Evolutionary conservation across 768 basidiomycete genomes (phyloP), one percentile per base, ranked within the genome.

Genomic region (Mycena olivaceomarginata): DNA sequence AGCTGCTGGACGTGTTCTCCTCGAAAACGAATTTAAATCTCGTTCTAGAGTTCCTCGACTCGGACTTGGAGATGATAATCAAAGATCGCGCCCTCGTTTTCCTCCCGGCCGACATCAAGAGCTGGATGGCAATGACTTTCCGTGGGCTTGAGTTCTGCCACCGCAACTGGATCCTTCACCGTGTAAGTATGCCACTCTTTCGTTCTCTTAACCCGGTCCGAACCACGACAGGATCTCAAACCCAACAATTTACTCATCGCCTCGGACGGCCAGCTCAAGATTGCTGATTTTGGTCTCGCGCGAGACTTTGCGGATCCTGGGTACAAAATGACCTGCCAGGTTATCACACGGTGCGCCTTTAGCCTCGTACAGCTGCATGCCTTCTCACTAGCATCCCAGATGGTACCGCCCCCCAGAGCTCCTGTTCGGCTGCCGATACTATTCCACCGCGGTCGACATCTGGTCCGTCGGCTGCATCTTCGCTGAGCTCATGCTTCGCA

Each of bases 391-490:
- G 15, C n/a, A 60, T 18, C 25, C 56, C 11, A 75, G 98, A 79
- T 99, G 98, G 98, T 99, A 99, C 83, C 95, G 98, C 4, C 97
- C 98, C 5, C 98, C 98, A 18, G 98, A 99, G 84, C 91, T 99
- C 12, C 89, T 99, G 8, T 98, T 96, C 78, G 98, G 97, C 48
- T 91, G 95, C 70, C 90, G 98, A 37, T 95, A 96, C 84, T 99
- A 99, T 85, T 92, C 96, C 81, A 93, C 96, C 2, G 94, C 95
- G 0, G 97, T 98, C 73, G 98, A 99, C 84, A 92, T 97, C 43
- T 99, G 98, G 98, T 98, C 98, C 12, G 95, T 98, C 5, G 98
- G 98, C 0, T 98, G 97, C 79, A 99, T 99, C 79, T 98, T 99
- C 82, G 97, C 98, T 4, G 98, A 99, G 84, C 91, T 99, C 67